Base-by-base conservation (phyloP, 2,329 filamentous ascomycete species). In the Alternaria brassicicola region DNA sequence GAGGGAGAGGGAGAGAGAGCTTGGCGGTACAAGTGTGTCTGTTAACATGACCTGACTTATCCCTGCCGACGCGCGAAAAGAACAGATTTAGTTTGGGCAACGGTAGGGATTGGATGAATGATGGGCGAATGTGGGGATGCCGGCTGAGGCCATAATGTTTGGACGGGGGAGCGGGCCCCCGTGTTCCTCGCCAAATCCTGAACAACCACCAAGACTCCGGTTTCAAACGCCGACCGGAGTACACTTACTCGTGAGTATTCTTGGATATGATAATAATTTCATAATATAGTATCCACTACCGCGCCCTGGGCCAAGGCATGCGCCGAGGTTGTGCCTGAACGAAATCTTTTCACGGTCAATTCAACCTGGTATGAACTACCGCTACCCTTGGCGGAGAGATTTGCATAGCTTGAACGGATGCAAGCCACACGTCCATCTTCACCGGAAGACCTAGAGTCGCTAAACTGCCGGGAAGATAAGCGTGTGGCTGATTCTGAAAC, bases 121-220 rank as follows among this genome's bases (percentile, higher is more conserved):
- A 28, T 36, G 26, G 28, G 31, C 19, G 31, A 15, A 12, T 36
- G 52, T 28, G 31, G 31, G 30, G 50, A 57, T 47, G 55, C 45
- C 55, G 55, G 51, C 31, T 43, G 30, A 42, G 50, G 50, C 55
- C 36, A 49, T 25, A 57, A 45, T 21, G 55, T 53, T 33, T 53
- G 26, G 42, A 53, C 33, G 33, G 42, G 54, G 39, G 17, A 46
- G 49, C 48, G 38, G 30, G 23, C 28, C 52, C 42, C 55, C 42
- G 28, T 35, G 28, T 47, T 15, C 31, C 49, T 41, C 43, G 49
- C 55, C 28, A 38, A 53, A 51, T 51, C 46, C 53, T 55, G 28
- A 41, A 33, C 42, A 53, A 53, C 55, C 23, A 43, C 38, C 49
- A 57, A 43, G 45, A 52, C 39, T 42, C 50, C 41, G 30, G 33